These are phyloP conservation scores for Protea cynaroides DNA, from an alignment of 164 flowering plant species.

Conservation along the genomic window DNA sequence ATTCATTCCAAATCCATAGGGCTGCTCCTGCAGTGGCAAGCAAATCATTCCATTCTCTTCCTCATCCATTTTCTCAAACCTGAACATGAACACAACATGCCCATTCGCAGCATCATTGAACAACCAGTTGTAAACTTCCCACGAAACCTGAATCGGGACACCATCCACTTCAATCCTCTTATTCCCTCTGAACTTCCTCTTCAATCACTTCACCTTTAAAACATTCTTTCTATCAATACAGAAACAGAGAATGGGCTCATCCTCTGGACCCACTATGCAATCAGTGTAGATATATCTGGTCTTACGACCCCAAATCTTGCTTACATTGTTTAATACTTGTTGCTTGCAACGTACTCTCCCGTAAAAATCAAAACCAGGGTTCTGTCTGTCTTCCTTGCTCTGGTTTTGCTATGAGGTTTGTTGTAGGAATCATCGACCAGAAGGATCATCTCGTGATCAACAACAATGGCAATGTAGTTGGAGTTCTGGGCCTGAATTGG, in stretches of 20 bases:
- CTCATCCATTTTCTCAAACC: conserved; percentile 31
- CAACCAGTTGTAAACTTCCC: conserved; percentile 86
- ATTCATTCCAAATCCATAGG: conserved; percentile 28
- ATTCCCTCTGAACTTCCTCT: conserved; percentile 84
- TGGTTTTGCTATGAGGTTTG: conserved; percentile 38
- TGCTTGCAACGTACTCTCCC: conserved; percentile 63
- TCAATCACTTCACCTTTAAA: conserved; percentile 49
- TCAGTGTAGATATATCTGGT: conserved; percentile 46
- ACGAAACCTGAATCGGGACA: conserved; percentile 50
- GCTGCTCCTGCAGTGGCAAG: conserved; percentile 13
- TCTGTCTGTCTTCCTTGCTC: conserved; percentile 19
- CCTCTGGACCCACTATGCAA: conserved; percentile 20
- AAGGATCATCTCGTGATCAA: conserved; percentile 44
- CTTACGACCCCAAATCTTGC: conserved; percentile 55
- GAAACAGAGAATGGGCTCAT: conserved; percentile 41
- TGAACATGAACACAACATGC: conserved; percentile 72
- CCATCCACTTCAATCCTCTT: conserved; percentile 66
- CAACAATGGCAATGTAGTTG: conserved; percentile 44
- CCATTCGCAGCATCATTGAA: conserved; percentile 38
- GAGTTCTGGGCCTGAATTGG: conserved; percentile 66
- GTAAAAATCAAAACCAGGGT: conserved; percentile 36
- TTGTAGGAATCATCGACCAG: conserved; percentile 53
- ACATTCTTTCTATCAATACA: conserved; percentile 45
- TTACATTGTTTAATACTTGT: conserved; percentile 40
- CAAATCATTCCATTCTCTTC: conserved; percentile 6